A percentile compares a stretch with the other conserved stretches of the same genome.
Conservation (phyloP, 176 grass and related monocot species). For the Triticum aestivum region DNA sequence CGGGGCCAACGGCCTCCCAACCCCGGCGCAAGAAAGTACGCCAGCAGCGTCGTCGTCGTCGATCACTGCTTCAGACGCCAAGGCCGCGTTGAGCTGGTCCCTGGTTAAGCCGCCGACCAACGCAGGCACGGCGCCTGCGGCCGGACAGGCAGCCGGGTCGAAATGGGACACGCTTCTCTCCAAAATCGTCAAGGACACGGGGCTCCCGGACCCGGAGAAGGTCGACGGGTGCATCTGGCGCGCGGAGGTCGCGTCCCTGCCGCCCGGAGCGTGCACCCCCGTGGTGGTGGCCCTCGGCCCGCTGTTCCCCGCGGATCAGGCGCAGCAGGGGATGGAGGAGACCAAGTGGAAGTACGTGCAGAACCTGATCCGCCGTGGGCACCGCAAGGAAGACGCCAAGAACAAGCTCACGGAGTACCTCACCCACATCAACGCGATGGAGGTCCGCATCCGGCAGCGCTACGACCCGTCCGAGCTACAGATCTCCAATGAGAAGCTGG, state of each 20-base stretch:
- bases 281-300: neutral
- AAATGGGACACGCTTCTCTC: neutral
- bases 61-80: too few species aligned
- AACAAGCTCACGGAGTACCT: neutral
- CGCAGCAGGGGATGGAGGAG: neutral
- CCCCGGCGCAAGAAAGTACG: too few species aligned
- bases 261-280: neutral
- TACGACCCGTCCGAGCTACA: neutral
- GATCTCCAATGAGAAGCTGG: neutral
- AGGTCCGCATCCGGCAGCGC: neutral
- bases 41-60: too few species aligned
- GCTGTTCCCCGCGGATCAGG: neutral
- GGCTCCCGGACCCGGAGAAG: neutral
- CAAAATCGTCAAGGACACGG: neutral
- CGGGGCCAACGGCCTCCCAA: too few species aligned
- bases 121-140: neutral
- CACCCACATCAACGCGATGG: neutral
- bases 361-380: neutral
- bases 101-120: neutral
- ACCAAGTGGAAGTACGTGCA: slow-evolving; percentile 4
- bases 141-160: neutral
- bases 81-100: too few species aligned
- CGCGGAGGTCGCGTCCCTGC: neutral
- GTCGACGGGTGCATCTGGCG: neutral
- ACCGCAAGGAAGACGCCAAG: neutral